phyloP scores from a whole-genome alignment of 768 basidiomycete species.

The Lactarius tabidus region DNA sequence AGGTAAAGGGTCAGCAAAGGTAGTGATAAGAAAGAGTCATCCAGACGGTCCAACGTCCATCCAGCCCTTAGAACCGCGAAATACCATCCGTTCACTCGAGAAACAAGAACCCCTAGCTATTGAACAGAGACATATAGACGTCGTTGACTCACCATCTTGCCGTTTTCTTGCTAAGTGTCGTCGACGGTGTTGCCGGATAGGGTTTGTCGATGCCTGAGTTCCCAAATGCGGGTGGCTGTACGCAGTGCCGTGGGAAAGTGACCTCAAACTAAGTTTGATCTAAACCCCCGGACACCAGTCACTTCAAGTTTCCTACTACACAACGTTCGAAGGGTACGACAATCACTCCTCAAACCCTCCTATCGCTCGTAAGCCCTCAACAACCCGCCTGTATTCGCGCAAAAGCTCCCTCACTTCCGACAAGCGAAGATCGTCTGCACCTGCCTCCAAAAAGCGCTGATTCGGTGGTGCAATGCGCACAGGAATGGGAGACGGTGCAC shows the following conservation, averaged over 20 bases:
- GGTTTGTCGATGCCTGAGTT: conserved; percentile 8
- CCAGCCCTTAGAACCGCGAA: conserved; percentile 31
- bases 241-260: conserved; percentile 11
- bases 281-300: conserved; percentile 2
- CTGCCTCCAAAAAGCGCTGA: conserved; percentile 65
- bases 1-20: conserved; percentile 27
- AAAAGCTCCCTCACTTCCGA: conserved; percentile 80
- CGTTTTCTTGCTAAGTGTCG: conserved; percentile 35
- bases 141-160: conserved; percentile 44
- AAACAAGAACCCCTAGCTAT: conserved; percentile 6
- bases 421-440: conserved; percentile 71
- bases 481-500: conserved; percentile 37
- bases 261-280: background rate
- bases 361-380: conserved; percentile 56
- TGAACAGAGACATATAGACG: conserved; percentile 22
- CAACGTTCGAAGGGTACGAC: background rate
- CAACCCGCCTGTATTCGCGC: conserved; percentile 75
- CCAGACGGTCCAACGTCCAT: conserved; percentile 32
- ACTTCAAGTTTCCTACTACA: background rate
- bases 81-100: conserved; percentile 27
- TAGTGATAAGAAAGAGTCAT: conserved; percentile 33
- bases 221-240: conserved; percentile 15
- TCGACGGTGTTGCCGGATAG: conserved; percentile 26
- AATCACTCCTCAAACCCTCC: conserved; percentile 39
- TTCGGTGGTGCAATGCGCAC: conserved; percentile 57